Conservation (phyloP, 2,329 filamentous ascomycete genomes). For the Amauroascus niger region DNA sequence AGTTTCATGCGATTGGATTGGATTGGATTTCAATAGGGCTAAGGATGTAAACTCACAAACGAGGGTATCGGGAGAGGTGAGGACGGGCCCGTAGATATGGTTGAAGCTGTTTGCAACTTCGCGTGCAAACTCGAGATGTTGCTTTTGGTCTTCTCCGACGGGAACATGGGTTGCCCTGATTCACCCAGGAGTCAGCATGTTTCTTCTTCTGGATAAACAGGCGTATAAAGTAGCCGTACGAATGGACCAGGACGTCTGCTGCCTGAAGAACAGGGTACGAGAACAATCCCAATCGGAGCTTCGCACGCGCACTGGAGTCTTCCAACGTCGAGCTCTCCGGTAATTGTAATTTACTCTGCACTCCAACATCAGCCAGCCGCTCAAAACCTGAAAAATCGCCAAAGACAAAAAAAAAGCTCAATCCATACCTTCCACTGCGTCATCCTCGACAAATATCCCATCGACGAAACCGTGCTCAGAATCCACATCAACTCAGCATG, state of each 20-base stretch:
- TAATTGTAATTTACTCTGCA: slow-evolving; percentile 62
- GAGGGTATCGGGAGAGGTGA: slow-evolving; percentile 60
- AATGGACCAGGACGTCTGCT: slow-evolving; percentile 82
- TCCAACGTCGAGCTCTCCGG: slow-evolving; percentile 51
- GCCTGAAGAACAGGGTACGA: slow-evolving; percentile 94
- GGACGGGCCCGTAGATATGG: slow-evolving; percentile 53
- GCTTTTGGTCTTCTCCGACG: slow-evolving; percentile 88
- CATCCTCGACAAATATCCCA: slow-evolving; percentile 95
- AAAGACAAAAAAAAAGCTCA: slow-evolving; percentile 13
- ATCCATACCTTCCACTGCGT: slow-evolving; percentile 85
- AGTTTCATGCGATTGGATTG: neutral
- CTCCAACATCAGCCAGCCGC: neutral
- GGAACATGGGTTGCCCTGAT: slow-evolving; percentile 79
- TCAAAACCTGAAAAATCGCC: neutral
- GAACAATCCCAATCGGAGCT: slow-evolving; percentile 79
- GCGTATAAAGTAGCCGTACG: slow-evolving; percentile 38
- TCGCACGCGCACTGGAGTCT: slow-evolving; percentile 46
- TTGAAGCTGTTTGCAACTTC: slow-evolving; percentile 85
- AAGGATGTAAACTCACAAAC: slow-evolving; percentile 47
- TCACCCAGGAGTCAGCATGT: neutral
- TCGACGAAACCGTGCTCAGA: slow-evolving; percentile 78
- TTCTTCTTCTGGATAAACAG: neutral
- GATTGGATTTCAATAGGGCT: neutral
- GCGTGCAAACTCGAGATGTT: slow-evolving; percentile 88
- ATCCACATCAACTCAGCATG: slow-evolving; percentile 97